Percentiles rank a stretch among this genome's conserved stretches.
phyloP scores from a whole-genome alignment of 148 eudicot genomes.

The Rhododendron vialii region DNA sequence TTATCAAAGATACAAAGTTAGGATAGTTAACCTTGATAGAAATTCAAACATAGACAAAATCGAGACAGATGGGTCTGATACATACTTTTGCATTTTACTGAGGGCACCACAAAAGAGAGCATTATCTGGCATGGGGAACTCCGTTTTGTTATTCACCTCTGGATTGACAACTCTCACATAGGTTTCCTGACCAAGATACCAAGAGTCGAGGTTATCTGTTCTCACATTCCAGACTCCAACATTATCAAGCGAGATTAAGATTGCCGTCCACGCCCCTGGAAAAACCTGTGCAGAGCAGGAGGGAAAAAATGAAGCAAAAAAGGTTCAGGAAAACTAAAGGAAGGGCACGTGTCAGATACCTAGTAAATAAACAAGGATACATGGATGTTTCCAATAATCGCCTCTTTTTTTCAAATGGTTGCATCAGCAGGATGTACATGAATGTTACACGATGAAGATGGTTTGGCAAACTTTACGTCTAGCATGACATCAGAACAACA shows the following conservation, averaged over 20 bases:
- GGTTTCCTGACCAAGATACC: constrained; percentile 98
- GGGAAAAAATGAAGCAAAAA: not conserved
- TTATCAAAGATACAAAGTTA: not conserved
- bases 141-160: constrained; percentile 66
- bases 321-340: not conserved
- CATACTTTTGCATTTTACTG: constrained; percentile 66
- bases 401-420: not conserved
- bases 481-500: not conserved
- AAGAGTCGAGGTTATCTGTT: constrained; percentile 84
- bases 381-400: not conserved
- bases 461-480: not conserved
- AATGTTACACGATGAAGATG: not conserved
- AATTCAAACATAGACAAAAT: not conserved
- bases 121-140: constrained; percentile 71
- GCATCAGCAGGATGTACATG: constrained; percentile 3
- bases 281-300: constrained; percentile 49
- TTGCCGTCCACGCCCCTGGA: constrained; percentile 98
- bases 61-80: not conserved
- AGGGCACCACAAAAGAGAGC: constrained; percentile 88
- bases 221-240: constrained; percentile 96
- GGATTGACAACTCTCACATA: constrained; percentile 76
- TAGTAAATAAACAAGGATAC: not conserved
- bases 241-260: constrained; percentile 86
- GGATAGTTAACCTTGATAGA: not conserved
- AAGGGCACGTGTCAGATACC: not conserved